Evolutionary conservation across 1,139 yeast species (phyloP), one percentile per base, ranked within the genome.

Genomic region (Sugiyamaella xylanicola): DNA sequence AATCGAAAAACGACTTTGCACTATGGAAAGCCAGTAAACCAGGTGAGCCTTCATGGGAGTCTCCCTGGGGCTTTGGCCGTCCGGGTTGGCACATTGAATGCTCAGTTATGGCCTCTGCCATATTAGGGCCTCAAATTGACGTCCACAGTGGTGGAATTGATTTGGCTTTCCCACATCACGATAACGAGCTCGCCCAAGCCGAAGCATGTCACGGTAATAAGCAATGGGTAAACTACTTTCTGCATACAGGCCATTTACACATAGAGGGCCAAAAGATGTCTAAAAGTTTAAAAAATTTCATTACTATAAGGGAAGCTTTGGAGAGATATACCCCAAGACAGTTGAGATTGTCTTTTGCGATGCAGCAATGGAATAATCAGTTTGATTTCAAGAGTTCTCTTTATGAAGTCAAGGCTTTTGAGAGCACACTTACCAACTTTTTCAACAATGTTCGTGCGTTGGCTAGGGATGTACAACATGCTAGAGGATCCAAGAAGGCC

Each of bases 51-150:
- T 81, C 84, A 46, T 93, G 99, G 98, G 80, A 79, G 2, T 89
- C 97, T 1, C 92, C 95, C 41, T 93, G 98, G 98, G 99, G 99
- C 36, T 78, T 79, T 58, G 99, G 99, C 50, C 86, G 99, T 71
- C 99, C 99, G 2, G 99, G 99, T 1, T 93, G 99, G 99, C 99
- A 93, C 71, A 93, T 93, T 72, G 99, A 93, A 74, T 93, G 99
- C 78, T 91, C 98, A 4, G 99, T 93, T 15, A 93, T 93, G 99
- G 99, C 99, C 1, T 82, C 93, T 53, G 96, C 91, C 65, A 81
- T 91, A 48, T 79, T 88, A 44, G 98, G 98, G 1, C 74, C 81
- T 36, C 79, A 80, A 56, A 87, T 95, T 80, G 99, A 93, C 73
- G 90, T 93, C 63, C 99, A 93, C 71, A 86, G 96, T 20, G 99